Evolutionary conservation across 371 early-diverging fungal species (phyloP).

Genomic region (Rhizopus arrhizus): DNA sequence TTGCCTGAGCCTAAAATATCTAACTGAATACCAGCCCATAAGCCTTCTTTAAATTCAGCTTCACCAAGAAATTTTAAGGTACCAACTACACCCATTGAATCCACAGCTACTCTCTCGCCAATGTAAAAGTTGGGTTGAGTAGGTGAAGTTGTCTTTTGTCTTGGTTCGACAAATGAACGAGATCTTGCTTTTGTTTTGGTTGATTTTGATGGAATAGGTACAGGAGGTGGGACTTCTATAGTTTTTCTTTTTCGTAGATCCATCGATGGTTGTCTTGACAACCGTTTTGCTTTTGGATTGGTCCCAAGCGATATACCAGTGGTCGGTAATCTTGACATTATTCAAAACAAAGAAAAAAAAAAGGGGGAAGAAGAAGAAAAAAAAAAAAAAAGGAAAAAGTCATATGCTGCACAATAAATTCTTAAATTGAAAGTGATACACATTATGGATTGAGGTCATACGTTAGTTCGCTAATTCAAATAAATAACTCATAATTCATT

Average conservation of each 20-base stretch:
- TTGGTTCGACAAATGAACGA: constrained; percentile 18
- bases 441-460: no score
- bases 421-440: no score
- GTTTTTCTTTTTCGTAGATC: constrained; percentile 27
- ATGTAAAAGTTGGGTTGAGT: constrained; percentile 24
- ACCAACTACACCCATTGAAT: constrained; percentile 69
- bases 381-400: constrained; percentile 8
- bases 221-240: constrained; percentile 17
- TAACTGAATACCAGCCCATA: constrained; percentile 81
- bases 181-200: constrained; percentile 25
- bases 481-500: no score
- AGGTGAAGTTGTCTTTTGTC: constrained; percentile 9
- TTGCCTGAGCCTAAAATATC: constrained; percentile 72
- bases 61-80: constrained; percentile 76
- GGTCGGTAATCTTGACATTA: constrained; percentile 33
- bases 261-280: constrained; percentile 24
- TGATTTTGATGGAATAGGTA: constrained; percentile 19
- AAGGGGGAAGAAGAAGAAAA: not conserved
- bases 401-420: no score
- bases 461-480: no score
- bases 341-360: constrained; percentile 5
- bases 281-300: constrained; percentile 10
- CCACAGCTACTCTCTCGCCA: constrained; percentile 72
- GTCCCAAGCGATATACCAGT: not conserved
- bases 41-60: constrained; percentile 68